Evolutionary conservation across 331 rosid species (phyloP), one percentile per base, ranked within the genome.

Genomic region (Pyrus hybrid): DNA sequence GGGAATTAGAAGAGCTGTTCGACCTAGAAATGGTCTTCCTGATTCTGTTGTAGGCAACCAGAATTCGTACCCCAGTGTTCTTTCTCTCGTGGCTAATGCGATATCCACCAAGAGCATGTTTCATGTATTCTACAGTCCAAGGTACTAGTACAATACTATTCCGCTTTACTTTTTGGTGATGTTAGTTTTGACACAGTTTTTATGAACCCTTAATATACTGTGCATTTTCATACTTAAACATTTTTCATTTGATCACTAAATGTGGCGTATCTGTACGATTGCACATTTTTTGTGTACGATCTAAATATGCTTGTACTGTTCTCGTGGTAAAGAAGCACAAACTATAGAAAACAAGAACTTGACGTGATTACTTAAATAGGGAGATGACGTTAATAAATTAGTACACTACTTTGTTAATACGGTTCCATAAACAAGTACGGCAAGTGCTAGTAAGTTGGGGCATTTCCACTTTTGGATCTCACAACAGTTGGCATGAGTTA

Each of bases 121-220:
- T 83, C 94, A 90, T 90, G 96, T 93, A 76, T 90, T 90, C 91
- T 91, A 86, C 88, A 88, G 92, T 80, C 98, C 98, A 81, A 93
- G 98, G 98, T 93, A 90, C 60, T 63, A n/a, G 47, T 58, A 32
- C 53, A 51, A 51, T 78, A 29, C 72, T 22, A 22, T 45, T 73
- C 26, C 26, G 49, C 58, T 73, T 45, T 4, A 17, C 41, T 5
- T 23, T 72, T 72, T 73, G 58, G 41, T 2, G 13, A 73, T 41
- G 45, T 23, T 41, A 25, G 37, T 61, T 10, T 58, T 25, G 58
- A 73, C 30, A 37, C 7, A 33, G 13, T 70, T 70, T 8, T 18
- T 28, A 71, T 30, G 63, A 72, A 22, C 67, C 10, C 61, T 1
- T 5, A 6, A 21, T 51, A 51, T 70, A n/a, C 7, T 70, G 4